phyloP scores from a whole-genome alignment of 2,329 filamentous ascomycete species.

The Colletotrichum abscissum region DNA sequence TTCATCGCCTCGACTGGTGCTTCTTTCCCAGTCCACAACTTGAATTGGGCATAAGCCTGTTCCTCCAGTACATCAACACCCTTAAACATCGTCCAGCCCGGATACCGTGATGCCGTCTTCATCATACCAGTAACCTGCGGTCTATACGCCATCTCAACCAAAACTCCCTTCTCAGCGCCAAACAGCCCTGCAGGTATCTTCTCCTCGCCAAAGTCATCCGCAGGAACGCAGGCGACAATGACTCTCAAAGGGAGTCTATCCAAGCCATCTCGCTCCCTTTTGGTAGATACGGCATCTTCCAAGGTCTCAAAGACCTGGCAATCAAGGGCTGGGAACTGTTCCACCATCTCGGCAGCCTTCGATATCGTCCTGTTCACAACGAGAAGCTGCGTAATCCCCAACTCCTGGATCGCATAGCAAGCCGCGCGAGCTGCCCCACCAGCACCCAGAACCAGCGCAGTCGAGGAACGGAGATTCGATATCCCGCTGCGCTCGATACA shows the following conservation, averaged over 20 bases:
- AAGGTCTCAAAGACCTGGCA: not conserved
- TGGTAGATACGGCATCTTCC: not conserved
- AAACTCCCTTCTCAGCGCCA: not conserved
- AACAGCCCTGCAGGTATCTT: not conserved
- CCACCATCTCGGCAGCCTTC: not conserved
- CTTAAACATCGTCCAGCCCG: not conserved
- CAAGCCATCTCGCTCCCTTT: not conserved
- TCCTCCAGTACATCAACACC: slow-evolving; percentile 14
- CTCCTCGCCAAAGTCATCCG: not conserved
- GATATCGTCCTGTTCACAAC: slow-evolving; percentile 15
- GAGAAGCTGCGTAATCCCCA: not conserved
- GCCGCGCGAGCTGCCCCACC: slow-evolving; percentile 4
- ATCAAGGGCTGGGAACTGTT: not conserved
- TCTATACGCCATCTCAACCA: slow-evolving; percentile 11
- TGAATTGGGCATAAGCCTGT: slow-evolving; percentile 5
- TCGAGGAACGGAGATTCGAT: not conserved
- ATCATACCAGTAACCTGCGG: slow-evolving; percentile 13
- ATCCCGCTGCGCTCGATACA: not conserved
- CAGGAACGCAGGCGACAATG: slow-evolving; percentile 4
- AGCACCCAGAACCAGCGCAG: slow-evolving; percentile 6
- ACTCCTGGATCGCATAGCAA: slow-evolving; percentile 1
- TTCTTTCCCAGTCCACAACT: not conserved
- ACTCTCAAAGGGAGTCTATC: not conserved
- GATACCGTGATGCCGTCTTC: not conserved
- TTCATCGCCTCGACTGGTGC: not conserved